These are phyloP conservation scores for Eremothecium cymbalariae DNA, from an alignment of 1,139 yeast genomes.

Conservation along the genomic window DNA sequence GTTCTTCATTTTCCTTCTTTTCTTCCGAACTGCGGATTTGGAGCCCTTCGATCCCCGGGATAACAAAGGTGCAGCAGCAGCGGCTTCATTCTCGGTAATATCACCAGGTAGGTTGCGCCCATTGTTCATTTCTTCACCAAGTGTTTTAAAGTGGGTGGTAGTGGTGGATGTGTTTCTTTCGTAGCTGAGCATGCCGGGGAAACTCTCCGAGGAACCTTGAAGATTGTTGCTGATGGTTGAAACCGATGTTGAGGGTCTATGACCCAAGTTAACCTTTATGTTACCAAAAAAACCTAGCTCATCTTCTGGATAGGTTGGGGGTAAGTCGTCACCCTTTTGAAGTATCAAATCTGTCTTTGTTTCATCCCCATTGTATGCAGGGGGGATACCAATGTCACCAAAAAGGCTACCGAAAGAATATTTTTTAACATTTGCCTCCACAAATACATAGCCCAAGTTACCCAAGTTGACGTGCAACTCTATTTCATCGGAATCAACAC, in stretches of 20 bases:
- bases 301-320: constrained; percentile 58
- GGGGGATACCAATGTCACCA: constrained; percentile 71
- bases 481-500: constrained; percentile 28
- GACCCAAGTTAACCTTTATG: constrained; percentile 11
- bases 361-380: constrained; percentile 51
- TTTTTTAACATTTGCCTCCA: constrained; percentile 83
- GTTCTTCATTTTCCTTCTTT: too few relatives aligned
- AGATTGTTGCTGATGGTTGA: constrained; percentile 1
- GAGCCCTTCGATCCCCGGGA: too few relatives aligned
- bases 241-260: background rate
- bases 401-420: constrained; percentile 81
- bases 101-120: background rate
- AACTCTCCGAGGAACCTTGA: background rate
- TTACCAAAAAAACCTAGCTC: constrained; percentile 58
- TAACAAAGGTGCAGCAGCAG: too few relatives aligned
- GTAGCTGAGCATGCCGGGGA: background rate
- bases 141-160: too few relatives aligned
- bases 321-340: constrained; percentile 67
- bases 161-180: background rate
- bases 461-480: constrained; percentile 79
- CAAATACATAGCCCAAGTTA: constrained; percentile 85
- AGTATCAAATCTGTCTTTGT: constrained; percentile 49
- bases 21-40: too few relatives aligned
- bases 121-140: too few relatives aligned
- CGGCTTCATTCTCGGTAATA: background rate